These are phyloP conservation scores for Exophiala bonariae DNA, from an alignment of 2,329 filamentous ascomycete genomes.

Conservation along the genomic window DNA sequence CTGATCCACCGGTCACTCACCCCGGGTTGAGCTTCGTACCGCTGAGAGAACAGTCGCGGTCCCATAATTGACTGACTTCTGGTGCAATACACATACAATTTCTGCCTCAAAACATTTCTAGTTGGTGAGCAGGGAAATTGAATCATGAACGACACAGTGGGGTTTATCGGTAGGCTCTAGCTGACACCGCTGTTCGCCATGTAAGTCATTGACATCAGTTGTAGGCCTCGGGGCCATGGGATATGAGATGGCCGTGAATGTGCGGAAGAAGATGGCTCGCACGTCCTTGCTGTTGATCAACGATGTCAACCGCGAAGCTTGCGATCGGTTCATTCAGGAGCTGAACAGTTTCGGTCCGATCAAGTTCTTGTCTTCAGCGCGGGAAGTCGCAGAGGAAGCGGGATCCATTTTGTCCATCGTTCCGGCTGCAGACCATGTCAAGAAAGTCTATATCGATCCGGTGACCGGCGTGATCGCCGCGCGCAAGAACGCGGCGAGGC, in stretches of 20 bases:
- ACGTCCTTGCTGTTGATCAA: constrained; percentile 34
- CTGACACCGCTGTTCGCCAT: too few relatives aligned
- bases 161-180: too few relatives aligned
- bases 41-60: too few relatives aligned
- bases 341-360: constrained; percentile 2
- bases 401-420: constrained; percentile 7
- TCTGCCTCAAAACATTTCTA: too few relatives aligned
- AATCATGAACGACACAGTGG: too few relatives aligned
- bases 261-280: constrained; percentile 34
- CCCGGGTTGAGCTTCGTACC: too few relatives aligned
- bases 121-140: too few relatives aligned
- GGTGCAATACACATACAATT: too few relatives aligned
- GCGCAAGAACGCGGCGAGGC: not conserved
- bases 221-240: constrained; percentile 43
- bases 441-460: constrained; percentile 9
- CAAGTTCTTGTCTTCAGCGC: constrained; percentile 1
- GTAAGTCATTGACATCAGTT: too few relatives aligned
- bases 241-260: constrained; percentile 41
- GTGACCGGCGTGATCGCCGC: constrained; percentile 11
- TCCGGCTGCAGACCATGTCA: not conserved
- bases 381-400: constrained; percentile 6
- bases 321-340: constrained; percentile 19
- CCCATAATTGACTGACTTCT: too few relatives aligned
- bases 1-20: too few relatives aligned
- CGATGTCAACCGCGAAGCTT: constrained; percentile 37